Base-by-base conservation (phyloP, 202 grass and related monocot species). In the Panicum hallii region DNA sequence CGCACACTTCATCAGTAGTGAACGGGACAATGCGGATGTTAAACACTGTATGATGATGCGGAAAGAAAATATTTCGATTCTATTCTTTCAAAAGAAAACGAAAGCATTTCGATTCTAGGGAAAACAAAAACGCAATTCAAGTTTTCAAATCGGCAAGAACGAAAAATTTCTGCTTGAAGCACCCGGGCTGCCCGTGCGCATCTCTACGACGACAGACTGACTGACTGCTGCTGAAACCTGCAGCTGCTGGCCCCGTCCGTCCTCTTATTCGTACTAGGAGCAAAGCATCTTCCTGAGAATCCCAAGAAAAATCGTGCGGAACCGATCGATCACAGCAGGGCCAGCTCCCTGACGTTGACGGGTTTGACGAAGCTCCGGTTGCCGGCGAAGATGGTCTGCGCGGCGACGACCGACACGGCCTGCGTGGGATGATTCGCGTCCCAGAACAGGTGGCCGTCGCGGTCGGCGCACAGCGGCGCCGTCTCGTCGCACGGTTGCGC, bases 371-470 rank as follows among this genome's bases (percentile, higher is more conserved):
- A 67, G 26, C 36, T 48, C 61, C 9, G 62, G 48, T 73, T 81
- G 67, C 88, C 88, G 60, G 1, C 26, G 78, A 90, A 85, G 45
- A 87, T 71, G 47, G 83, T 75, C 62, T 63, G 43, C 28, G 88
- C 85, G 32, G 88, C 74, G 72, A 86, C 71, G 45, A 22, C 38
- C 2, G 85, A 93, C 15, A 83, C 82, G 9, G 83, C 88, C 75
- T 90, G 70, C 65, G 86, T 81, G 2, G 91, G 89, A 10, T 93
- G 92, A 67, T 80, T 73, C 36, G 49, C 79, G 45, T 93, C 92
- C 86, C 92, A 91, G 88, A 88, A 88, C 63, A 86, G 77, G 79
- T 89, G 7, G 5, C 10, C 57, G 36, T 77, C 41, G 19, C 86
- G 88, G 77, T 78, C 46, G 70, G 1, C 5, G 71, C 91, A 93